These are phyloP conservation scores for Spatholobus suberectus DNA, from an alignment of 306 rosid species.

Conservation along the genomic window DNA sequence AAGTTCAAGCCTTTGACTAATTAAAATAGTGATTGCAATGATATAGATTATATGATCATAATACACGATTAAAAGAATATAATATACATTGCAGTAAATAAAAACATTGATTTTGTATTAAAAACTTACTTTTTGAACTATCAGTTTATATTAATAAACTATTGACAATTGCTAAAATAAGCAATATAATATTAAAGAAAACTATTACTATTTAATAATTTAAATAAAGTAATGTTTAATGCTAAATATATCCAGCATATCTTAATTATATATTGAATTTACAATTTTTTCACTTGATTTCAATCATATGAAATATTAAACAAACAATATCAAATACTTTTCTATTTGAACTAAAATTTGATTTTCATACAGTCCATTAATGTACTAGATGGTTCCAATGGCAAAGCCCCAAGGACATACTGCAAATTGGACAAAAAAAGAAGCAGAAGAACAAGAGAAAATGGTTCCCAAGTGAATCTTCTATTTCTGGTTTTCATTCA, in stretches of 20 bases:
- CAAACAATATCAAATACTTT: background rate
- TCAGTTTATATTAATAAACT: too few relatives aligned
- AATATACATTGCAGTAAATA: background rate
- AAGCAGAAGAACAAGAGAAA: background rate
- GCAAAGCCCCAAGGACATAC: background rate
- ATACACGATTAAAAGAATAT: background rate
- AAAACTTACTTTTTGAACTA: background rate
- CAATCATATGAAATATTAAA: background rate
- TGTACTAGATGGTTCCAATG: background rate
- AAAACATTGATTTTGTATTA: background rate
- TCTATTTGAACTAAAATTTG: background rate
- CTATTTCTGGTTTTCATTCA: background rate
- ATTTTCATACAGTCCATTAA: background rate
- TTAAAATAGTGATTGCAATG: background rate
- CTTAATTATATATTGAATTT: background rate
- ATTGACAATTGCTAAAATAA: background rate
- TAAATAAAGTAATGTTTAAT: background rate
- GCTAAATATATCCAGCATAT: background rate
- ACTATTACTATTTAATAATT: background rate
- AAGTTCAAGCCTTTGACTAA: conserved; percentile 45
- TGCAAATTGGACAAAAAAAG: background rate
- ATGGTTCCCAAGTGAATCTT: conserved; percentile 1
- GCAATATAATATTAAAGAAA: background rate
- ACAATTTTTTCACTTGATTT: background rate
- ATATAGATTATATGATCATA: background rate